These are phyloP conservation scores for Posidonia oceanica DNA, from an alignment of 116 monocot genomes.

Conservation along the genomic window DNA sequence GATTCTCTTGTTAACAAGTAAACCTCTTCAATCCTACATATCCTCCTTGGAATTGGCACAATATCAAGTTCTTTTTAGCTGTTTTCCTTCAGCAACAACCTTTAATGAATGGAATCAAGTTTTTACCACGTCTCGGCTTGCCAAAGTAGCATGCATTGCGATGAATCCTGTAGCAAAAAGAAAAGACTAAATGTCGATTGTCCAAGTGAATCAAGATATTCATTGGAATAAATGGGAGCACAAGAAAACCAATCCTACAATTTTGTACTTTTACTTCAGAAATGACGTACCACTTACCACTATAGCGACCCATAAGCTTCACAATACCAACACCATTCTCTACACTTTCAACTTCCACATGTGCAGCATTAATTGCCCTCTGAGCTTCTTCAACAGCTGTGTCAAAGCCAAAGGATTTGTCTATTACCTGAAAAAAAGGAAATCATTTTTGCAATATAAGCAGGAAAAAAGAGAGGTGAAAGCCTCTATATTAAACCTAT, in stretches of 20 bases:
- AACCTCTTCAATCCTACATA: too few relatives aligned
- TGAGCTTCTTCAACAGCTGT: slow-evolving; percentile 21
- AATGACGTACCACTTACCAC: slow-evolving; percentile 5
- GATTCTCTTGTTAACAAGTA: too few relatives aligned
- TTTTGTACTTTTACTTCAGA: background rate
- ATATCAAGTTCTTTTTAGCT: background rate
- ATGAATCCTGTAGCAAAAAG: slow-evolving; percentile 14
- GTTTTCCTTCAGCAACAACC: background rate
- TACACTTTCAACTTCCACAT: slow-evolving; percentile 20
- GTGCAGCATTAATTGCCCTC: slow-evolving; percentile 19
- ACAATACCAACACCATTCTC: slow-evolving; percentile 18
- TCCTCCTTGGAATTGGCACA: too few relatives aligned
- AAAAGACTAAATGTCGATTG: too few relatives aligned
- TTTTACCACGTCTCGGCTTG: slow-evolving; percentile 22
- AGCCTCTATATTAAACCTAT: background rate
- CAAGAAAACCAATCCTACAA: background rate
- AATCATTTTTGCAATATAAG: background rate
- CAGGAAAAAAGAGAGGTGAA: background rate
- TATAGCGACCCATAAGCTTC: slow-evolving; percentile 19
- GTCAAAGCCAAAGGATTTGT: slow-evolving; percentile 22
- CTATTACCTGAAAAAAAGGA: slow-evolving; percentile 10
- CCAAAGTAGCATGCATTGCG: slow-evolving; percentile 18
- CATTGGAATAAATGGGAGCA: background rate
- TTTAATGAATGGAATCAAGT: background rate
- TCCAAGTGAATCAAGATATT: background rate